These are phyloP conservation scores for Stagonosporopsis vannaccii DNA, from an alignment of 2,329 filamentous ascomycete species.

Conservation along the genomic window DNA sequence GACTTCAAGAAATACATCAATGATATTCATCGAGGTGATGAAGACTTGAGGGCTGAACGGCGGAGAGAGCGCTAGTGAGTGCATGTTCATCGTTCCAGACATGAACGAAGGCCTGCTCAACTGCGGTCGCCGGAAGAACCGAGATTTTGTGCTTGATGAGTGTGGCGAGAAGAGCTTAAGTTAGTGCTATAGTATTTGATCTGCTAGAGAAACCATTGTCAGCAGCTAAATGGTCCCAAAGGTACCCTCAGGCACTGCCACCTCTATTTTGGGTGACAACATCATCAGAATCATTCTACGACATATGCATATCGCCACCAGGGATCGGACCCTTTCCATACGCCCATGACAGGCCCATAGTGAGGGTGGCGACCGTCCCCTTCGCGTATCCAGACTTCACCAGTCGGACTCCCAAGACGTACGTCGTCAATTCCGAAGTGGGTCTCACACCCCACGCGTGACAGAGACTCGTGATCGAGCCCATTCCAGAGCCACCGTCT, in stretches of 20 bases:
- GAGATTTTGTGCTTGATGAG: too few species aligned
- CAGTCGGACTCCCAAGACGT: constrained; percentile 35
- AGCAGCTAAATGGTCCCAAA: too few species aligned
- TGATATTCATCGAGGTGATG: too few species aligned
- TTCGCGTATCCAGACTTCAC: constrained; percentile 14
- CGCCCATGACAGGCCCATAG: constrained; percentile 17
- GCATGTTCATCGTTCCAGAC: too few species aligned
- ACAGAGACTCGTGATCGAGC: constrained; percentile 40
- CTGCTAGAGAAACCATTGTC: too few species aligned
- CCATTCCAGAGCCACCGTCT: constrained; percentile 35
- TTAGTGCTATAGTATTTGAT: too few species aligned
- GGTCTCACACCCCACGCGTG: constrained; percentile 47
- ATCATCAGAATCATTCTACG: constrained; percentile 19
- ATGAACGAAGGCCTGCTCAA: too few species aligned
- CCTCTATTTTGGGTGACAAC: not conserved
- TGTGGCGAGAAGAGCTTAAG: too few species aligned
- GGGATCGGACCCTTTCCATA: constrained; percentile 13
- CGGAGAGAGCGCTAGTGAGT: too few species aligned
- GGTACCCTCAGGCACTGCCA: not conserved
- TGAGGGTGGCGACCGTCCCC: constrained; percentile 12
- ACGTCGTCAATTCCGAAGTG: constrained; percentile 41
- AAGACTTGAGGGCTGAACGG: too few species aligned
- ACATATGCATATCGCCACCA: constrained; percentile 8
- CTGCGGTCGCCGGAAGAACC: too few species aligned
- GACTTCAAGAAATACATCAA: too few species aligned